Evolutionary conservation across 164 flowering plant species (phyloP).

Genomic region (Sextonia rubra): DNA sequence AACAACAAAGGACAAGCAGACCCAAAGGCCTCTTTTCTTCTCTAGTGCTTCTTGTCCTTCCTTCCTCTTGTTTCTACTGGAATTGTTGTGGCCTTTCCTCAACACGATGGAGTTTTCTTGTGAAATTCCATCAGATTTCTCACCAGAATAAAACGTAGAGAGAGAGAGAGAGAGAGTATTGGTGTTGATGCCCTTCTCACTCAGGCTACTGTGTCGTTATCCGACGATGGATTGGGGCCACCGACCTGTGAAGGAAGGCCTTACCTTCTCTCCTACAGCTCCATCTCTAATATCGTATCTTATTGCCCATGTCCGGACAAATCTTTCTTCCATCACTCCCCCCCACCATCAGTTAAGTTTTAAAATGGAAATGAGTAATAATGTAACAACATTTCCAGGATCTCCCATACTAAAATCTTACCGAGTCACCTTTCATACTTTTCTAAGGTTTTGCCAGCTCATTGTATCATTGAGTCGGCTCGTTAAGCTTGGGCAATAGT

Average conservation of each 20-base stretch:
- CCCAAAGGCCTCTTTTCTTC: conserved; percentile 10
- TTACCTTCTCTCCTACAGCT: conserved; percentile 14
- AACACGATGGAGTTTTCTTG: not conserved
- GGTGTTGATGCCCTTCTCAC: conserved; percentile 21
- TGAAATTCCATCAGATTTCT: conserved; percentile 3
- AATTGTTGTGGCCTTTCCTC: conserved; percentile 5
- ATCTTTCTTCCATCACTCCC: conserved; percentile 16
- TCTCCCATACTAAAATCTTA: not conserved
- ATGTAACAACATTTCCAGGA: not conserved
- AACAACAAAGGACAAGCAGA: not conserved
- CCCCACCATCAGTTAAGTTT: conserved; percentile 7
- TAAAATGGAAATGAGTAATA: not conserved
- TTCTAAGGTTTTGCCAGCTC: no score
- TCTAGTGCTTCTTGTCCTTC: not conserved
- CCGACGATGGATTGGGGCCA: conserved; percentile 24
- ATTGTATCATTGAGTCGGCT: no score
- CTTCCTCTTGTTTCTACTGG: not conserved
- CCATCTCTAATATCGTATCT: conserved; percentile 21
- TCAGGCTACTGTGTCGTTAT: conserved; percentile 24
- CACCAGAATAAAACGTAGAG: conserved; percentile 11
- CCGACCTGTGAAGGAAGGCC: conserved; percentile 18
- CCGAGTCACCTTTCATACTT: no score
- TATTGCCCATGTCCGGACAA: conserved; percentile 16
- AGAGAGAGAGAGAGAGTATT: conserved; percentile 2
- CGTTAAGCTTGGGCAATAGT: no score